Percentiles rank a stretch among this genome's conserved stretches.
Evolutionary conservation across 768 basidiomycete species (phyloP).

Genomic region (Russula olivacea): DNA sequence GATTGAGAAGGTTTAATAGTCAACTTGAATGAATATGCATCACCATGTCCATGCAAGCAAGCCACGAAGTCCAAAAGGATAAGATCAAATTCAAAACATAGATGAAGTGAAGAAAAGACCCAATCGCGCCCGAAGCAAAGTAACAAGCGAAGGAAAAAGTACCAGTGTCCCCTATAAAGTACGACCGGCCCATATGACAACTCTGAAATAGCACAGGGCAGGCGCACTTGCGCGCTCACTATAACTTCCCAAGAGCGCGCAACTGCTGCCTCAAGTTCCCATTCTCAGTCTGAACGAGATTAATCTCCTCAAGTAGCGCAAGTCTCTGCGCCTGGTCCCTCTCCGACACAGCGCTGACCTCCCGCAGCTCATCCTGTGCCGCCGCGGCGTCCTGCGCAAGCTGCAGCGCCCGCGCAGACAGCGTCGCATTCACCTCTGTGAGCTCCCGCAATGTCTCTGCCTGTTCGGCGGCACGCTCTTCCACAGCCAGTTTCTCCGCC

Average conservation of each 20-base stretch:
- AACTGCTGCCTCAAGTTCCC: conserved; percentile 62
- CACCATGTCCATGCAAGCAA: too few species aligned
- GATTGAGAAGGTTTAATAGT: too few species aligned
- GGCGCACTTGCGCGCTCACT: not conserved
- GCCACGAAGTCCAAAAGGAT: too few species aligned
- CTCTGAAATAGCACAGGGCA: too few species aligned
- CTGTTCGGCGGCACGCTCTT: conserved; percentile 61
- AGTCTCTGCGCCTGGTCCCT: conserved; percentile 79
- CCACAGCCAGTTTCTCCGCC: conserved; percentile 63
- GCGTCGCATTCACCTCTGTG: conserved; percentile 67
- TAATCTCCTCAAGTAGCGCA: conserved; percentile 83
- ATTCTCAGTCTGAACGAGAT: conserved; percentile 77
- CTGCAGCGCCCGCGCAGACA: conserved; percentile 65
- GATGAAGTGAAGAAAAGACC: too few species aligned
- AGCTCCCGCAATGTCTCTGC: conserved; percentile 69
- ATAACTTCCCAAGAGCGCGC: conserved; percentile 49
- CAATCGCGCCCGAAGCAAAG: too few species aligned
- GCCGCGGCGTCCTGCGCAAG: conserved; percentile 66
- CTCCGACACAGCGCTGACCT: conserved; percentile 40
- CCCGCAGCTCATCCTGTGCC: conserved; percentile 63
- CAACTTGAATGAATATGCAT: too few species aligned
- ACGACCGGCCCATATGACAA: too few species aligned
- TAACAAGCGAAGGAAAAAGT: too few species aligned
- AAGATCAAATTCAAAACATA: too few species aligned
- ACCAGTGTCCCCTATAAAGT: too few species aligned